Evolutionary conservation across 345 rosid species (phyloP).

Genomic region (Populus deltoides): DNA sequence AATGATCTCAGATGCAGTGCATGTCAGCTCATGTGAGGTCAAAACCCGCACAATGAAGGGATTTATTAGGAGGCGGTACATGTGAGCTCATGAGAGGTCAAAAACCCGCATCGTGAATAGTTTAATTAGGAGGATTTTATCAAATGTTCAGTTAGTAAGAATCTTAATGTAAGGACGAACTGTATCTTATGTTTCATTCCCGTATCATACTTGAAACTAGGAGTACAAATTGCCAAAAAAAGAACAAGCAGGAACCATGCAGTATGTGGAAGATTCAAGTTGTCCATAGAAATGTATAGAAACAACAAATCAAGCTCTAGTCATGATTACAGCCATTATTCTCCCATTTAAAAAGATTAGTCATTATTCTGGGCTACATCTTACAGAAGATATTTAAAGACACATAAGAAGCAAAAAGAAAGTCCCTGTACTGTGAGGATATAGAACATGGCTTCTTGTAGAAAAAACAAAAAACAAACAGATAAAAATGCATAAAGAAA

Average conservation of each 20-base stretch:
- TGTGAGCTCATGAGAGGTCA: not conserved
- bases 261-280: not conserved
- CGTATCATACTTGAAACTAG: not conserved
- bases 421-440: too few relatives aligned
- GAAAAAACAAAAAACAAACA: not conserved
- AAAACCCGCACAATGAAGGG: not conserved
- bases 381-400: not conserved
- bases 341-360: not conserved
- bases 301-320: not conserved
- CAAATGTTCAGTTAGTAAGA: not conserved
- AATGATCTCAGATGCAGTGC: slow-evolving; percentile 9
- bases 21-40: not conserved
- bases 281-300: not conserved
- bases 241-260: not conserved
- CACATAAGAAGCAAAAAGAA: not conserved
- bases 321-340: not conserved
- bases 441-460: too few relatives aligned
- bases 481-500: not conserved
- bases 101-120: not conserved
- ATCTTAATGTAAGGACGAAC: not conserved
- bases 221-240: not conserved
- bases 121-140: not conserved
- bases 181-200: not conserved
- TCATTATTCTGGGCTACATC: not conserved
- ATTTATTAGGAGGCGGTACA: not conserved